Evolutionary conservation across 768 basidiomycete genomes (phyloP).

Genomic region (Symmetrospora coprosmae): DNA sequence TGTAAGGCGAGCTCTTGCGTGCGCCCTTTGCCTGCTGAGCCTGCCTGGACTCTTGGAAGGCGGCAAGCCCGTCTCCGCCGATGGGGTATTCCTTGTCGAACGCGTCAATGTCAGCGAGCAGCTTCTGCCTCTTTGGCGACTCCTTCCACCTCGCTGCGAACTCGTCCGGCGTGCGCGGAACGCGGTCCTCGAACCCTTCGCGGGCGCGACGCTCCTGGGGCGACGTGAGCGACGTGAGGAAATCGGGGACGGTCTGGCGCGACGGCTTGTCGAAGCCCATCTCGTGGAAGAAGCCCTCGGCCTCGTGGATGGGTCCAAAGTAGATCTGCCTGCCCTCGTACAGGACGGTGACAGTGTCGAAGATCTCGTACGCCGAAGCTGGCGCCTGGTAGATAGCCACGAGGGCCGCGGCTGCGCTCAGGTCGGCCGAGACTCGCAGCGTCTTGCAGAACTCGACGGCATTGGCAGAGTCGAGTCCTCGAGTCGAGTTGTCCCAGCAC

Average conservation of each 20-base stretch:
- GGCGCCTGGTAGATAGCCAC: constrained; percentile 24
- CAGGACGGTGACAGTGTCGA: constrained; percentile 44
- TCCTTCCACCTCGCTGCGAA: constrained; percentile 40
- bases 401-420: constrained; percentile 37
- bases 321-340: constrained; percentile 45
- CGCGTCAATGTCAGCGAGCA: constrained; percentile 35
- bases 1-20: constrained; percentile 41
- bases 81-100: constrained; percentile 38
- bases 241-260: constrained; percentile 44
- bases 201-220: constrained; percentile 47
- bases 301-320: constrained; percentile 41
- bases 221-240: constrained; percentile 46
- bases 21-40: constrained; percentile 40
- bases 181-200: constrained; percentile 38
- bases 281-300: constrained; percentile 42
- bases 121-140: constrained; percentile 35
- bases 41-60: constrained; percentile 36
- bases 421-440: constrained; percentile 39
- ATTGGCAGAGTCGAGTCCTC: constrained; percentile 49
- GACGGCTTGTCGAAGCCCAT: constrained; percentile 43
- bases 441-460: constrained; percentile 42
- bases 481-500: constrained; percentile 50
- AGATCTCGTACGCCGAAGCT: constrained; percentile 32
- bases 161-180: constrained; percentile 42
- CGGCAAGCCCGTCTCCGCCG: constrained; percentile 31